Percentiles rank a stretch among this genome's conserved stretches.
phyloP scores from a whole-genome alignment of 805 yeast genomes.

The Yarrowia sp. region DNA sequence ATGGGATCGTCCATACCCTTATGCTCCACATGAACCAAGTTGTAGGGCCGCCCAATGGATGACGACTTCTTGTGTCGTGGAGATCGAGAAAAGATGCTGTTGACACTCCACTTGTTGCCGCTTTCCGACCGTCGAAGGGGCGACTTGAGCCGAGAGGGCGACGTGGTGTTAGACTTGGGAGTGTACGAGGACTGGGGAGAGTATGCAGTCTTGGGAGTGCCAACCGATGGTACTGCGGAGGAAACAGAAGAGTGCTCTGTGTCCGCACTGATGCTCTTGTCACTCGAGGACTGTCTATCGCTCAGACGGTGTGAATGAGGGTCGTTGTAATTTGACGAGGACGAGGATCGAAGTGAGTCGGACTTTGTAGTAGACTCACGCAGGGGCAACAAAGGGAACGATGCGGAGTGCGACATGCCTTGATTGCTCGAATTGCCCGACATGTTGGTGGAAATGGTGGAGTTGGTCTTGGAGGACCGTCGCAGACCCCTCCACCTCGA shows the following conservation, averaged over 20 bases:
- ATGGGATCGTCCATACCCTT: background rate
- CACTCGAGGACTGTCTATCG: slow-evolving; percentile 2
- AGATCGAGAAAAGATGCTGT: background rate
- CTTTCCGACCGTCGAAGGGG: slow-evolving; percentile 9
- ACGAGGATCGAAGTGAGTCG: background rate
- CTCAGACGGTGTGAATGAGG: background rate
- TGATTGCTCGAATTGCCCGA: background rate
- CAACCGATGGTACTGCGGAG: background rate
- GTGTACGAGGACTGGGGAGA: background rate
- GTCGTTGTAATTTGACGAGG: background rate
- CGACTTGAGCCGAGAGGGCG: slow-evolving; percentile 3
- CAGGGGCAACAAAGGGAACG: background rate
- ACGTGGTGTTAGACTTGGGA: background rate
- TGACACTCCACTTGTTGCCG: slow-evolving; percentile 9
- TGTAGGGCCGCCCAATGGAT: slow-evolving; percentile 9
- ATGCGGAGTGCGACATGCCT: background rate
- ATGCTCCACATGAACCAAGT: background rate
- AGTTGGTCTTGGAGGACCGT: slow-evolving; percentile 2
- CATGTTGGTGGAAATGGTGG: background rate
- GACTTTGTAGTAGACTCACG: background rate
- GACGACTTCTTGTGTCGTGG: slow-evolving; percentile 15
- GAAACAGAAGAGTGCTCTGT: slow-evolving; percentile 1
- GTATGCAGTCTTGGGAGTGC: background rate
- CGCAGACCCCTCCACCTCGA: background rate
- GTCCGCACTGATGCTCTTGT: slow-evolving; percentile 7